A percentile compares a stretch with the other conserved stretches of the same genome.
phyloP scores from a whole-genome alignment of 805 yeast species.

The Candida maesae region DNA sequence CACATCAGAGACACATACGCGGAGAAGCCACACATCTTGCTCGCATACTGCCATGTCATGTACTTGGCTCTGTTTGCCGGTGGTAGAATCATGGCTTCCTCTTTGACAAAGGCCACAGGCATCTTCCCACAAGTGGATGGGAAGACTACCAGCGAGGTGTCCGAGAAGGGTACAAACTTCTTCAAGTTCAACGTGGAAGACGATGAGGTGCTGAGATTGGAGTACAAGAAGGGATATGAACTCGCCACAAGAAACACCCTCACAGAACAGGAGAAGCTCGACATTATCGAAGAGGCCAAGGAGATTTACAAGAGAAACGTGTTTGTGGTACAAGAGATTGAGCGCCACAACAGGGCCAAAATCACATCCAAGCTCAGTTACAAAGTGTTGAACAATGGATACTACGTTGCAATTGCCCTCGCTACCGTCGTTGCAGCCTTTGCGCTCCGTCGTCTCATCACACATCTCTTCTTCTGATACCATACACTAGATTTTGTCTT shows the following conservation, averaged over 20 bases:
- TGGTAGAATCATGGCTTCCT: conserved; percentile 68
- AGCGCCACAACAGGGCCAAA: conserved; percentile 55
- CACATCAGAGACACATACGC: conserved; percentile 53
- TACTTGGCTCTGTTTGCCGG: conserved; percentile 86
- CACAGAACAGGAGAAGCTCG: conserved; percentile 66
- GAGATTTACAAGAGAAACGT: conserved; percentile 63
- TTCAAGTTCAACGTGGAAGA: conserved; percentile 68
- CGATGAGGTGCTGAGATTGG: conserved; percentile 58
- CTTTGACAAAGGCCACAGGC: conserved; percentile 61
- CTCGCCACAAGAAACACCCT: conserved; percentile 67
- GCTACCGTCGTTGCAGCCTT: conserved; percentile 30
- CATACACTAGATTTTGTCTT: background rate
- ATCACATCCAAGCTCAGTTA: conserved; percentile 53
- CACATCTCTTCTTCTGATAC: conserved; percentile 1
- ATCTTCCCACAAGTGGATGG: conserved; percentile 74
- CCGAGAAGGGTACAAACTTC: conserved; percentile 61
- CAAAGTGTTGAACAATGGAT: conserved; percentile 48
- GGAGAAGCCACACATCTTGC: conserved; percentile 64
- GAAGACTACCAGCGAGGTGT: conserved; percentile 58
- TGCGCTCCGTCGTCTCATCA: conserved; percentile 33
- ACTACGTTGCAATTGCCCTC: conserved; percentile 39
- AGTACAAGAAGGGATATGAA: conserved; percentile 75
- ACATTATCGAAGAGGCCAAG: conserved; percentile 63
- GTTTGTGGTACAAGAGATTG: conserved; percentile 61
- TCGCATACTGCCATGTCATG: conserved; percentile 83